Conservation (phyloP, 192 early-diverging fungal genomes). For the Entomortierella chlamydospora region DNA sequence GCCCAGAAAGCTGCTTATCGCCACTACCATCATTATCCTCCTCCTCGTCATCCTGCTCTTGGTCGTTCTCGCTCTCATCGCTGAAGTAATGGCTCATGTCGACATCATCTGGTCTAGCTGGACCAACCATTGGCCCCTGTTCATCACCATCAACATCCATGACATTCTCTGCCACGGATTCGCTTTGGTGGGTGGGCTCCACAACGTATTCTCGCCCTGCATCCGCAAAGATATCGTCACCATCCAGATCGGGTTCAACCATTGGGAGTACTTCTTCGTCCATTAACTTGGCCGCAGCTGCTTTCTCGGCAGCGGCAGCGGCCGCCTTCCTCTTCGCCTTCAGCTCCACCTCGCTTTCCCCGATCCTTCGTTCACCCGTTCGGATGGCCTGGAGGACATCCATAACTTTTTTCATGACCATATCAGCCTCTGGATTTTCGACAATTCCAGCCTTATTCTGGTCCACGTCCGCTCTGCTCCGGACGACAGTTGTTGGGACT, state of each 20-base stretch:
- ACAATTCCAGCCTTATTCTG: slow-evolving; percentile 46
- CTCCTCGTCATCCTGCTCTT: slow-evolving; percentile 8
- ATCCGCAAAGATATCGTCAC: slow-evolving; percentile 89
- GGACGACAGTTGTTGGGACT: slow-evolving; percentile 78
- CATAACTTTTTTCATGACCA: slow-evolving; percentile 81
- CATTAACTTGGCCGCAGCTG: slow-evolving; percentile 26
- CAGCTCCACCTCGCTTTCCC: slow-evolving; percentile 47
- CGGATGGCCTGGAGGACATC: slow-evolving; percentile 67
- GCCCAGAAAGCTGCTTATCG: neutral
- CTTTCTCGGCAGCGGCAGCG: slow-evolving; percentile 25
- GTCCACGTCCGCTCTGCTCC: slow-evolving; percentile 79
- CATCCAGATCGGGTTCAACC: slow-evolving; percentile 63
- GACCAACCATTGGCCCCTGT: slow-evolving; percentile 35
- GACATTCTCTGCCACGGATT: neutral
- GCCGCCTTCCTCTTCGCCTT: slow-evolving; percentile 61
- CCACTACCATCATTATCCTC: neutral
- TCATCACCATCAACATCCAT: slow-evolving; percentile 49
- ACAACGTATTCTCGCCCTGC: slow-evolving; percentile 82
- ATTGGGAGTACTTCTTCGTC: slow-evolving; percentile 25
- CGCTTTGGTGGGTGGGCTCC: slow-evolving; percentile 44
- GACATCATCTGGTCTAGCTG: slow-evolving; percentile 21
- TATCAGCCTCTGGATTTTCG: slow-evolving; percentile 65
- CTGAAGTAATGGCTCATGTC: slow-evolving; percentile 53
- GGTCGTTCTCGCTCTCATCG: slow-evolving; percentile 37
- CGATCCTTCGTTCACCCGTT: slow-evolving; percentile 51